Evolutionary conservation across 2,329 filamentous ascomycete genomes (phyloP).

Genomic region (Aspergillus versicolor): DNA sequence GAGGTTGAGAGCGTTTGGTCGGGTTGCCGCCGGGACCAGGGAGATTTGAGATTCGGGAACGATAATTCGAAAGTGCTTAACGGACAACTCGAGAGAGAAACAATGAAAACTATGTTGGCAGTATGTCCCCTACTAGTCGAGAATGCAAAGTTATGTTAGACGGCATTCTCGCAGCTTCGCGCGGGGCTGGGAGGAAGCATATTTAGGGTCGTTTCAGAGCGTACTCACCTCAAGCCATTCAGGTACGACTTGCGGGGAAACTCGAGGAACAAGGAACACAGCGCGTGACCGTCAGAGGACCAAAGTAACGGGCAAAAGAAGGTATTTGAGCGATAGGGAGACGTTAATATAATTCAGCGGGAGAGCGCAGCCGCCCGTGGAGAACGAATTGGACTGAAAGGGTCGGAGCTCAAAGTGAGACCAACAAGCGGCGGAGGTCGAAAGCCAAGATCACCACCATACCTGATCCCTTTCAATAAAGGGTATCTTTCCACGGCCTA

Average conservation of each 20-base stretch:
- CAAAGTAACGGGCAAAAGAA: constrained; percentile 3
- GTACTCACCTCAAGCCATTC: constrained; percentile 28
- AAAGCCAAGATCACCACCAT: constrained; percentile 32
- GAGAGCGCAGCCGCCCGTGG: constrained; percentile 16
- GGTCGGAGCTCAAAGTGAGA: constrained; percentile 32
- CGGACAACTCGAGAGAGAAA: background rate
- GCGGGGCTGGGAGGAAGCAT: constrained; percentile 15
- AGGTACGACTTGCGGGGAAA: constrained; percentile 26
- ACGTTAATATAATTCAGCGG: constrained; percentile 1
- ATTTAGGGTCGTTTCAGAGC: constrained; percentile 16
- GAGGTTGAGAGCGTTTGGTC: background rate
- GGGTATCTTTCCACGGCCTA: constrained; percentile 1
- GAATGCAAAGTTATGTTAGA: constrained; percentile 8
- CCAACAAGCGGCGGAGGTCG: constrained; percentile 36
- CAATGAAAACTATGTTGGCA: background rate
- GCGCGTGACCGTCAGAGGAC: constrained; percentile 15
- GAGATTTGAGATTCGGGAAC: constrained; percentile 3
- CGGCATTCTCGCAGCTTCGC: constrained; percentile 8
- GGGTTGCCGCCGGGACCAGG: constrained; percentile 10
- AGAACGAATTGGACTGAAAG: constrained; percentile 19
- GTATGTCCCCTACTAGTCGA: background rate
- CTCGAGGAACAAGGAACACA: constrained; percentile 12
- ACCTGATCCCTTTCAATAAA: constrained; percentile 23
- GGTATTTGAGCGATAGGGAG: background rate
- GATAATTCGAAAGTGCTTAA: constrained; percentile 3